Percentiles rank a stretch among this genome's conserved stretches.
Evolutionary conservation across 148 eudicot species (phyloP).

Genomic region (Tetragonia tetragonoides): DNA sequence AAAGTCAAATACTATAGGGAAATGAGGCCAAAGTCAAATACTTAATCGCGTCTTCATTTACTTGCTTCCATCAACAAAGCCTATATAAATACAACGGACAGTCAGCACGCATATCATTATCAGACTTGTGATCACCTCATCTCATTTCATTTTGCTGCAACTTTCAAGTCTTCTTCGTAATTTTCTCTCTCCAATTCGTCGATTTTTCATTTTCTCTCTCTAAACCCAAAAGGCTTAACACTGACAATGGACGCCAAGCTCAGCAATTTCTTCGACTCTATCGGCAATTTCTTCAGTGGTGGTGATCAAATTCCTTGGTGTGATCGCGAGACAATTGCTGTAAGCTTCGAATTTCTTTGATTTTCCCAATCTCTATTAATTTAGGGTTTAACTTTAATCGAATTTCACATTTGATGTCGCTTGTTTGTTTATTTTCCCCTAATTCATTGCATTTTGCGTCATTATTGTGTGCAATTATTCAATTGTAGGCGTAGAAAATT

Average conservation of each 20-base stretch:
- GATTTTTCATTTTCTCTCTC: not conserved
- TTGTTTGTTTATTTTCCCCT: not conserved
- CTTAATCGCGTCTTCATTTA: not conserved
- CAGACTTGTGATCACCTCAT: no score
- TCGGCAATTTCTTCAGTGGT: conserved; percentile 59
- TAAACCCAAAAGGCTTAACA: not conserved
- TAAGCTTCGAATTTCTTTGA: conserved; percentile 22
- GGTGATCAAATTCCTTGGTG: conserved; percentile 89
- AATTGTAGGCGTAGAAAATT: not conserved
- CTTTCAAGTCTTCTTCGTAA: no score
- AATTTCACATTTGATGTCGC: not conserved
- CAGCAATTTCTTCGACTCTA: conserved; percentile 54
- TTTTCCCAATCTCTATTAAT: not conserved
- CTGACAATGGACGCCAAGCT: conserved; percentile 41
- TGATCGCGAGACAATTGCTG: conserved; percentile 57
- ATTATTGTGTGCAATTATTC: not conserved
- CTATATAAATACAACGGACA: not conserved
- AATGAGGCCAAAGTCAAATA: no score
- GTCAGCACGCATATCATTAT: no score
- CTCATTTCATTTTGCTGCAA: no score
- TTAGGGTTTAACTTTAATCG: not conserved
- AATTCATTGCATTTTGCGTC: not conserved
- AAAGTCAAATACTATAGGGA: no score
- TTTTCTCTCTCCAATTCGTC: not conserved
- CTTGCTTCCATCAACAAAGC: not conserved